Evolutionary conservation across 805 yeast species (phyloP).

Genomic region (Pachysolen tannophilus): DNA sequence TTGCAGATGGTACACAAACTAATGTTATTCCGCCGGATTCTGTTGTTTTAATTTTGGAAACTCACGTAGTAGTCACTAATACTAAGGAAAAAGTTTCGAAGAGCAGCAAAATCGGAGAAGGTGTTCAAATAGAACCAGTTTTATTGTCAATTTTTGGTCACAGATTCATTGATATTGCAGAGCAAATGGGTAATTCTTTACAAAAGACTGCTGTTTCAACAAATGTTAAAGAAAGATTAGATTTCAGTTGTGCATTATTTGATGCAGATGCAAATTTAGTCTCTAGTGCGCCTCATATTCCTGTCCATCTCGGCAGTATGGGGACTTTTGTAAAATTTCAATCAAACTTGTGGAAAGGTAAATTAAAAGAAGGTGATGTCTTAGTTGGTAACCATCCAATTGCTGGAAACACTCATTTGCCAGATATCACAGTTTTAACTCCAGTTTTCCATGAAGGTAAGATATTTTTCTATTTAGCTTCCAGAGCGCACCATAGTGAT

Average conservation of each 20-base stretch:
- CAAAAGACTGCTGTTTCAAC: slow-evolving; percentile 77
- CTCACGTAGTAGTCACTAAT: slow-evolving; percentile 51
- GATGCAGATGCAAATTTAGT: slow-evolving; percentile 70
- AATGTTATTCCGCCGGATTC: slow-evolving; percentile 61
- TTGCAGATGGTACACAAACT: slow-evolving; percentile 78
- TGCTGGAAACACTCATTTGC: slow-evolving; percentile 81
- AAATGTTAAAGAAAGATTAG: slow-evolving; percentile 76
- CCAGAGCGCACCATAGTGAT: slow-evolving; percentile 95
- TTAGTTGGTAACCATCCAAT: slow-evolving; percentile 75
- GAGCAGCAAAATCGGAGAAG: slow-evolving; percentile 12
- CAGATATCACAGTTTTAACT: slow-evolving; percentile 87
- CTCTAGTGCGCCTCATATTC: slow-evolving; percentile 85
- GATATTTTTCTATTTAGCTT: slow-evolving; percentile 81
- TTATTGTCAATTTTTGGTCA: slow-evolving; percentile 72
- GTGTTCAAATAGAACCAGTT: slow-evolving; percentile 51
- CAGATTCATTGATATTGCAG: slow-evolving; percentile 86
- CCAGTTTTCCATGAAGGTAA: slow-evolving; percentile 67
- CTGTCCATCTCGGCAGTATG: slow-evolving; percentile 85
- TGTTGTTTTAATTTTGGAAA: slow-evolving; percentile 43
- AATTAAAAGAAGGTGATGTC: slow-evolving; percentile 66
- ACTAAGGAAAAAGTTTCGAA: slow-evolving; percentile 8
- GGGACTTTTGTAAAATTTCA: slow-evolving; percentile 69
- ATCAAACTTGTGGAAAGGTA: slow-evolving; percentile 54
- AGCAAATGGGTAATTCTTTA: slow-evolving; percentile 77
- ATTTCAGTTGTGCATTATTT: slow-evolving; percentile 79